phyloP scores from a whole-genome alignment of 768 basidiomycete genomes.

The Hypholoma fasciculare region DNA sequence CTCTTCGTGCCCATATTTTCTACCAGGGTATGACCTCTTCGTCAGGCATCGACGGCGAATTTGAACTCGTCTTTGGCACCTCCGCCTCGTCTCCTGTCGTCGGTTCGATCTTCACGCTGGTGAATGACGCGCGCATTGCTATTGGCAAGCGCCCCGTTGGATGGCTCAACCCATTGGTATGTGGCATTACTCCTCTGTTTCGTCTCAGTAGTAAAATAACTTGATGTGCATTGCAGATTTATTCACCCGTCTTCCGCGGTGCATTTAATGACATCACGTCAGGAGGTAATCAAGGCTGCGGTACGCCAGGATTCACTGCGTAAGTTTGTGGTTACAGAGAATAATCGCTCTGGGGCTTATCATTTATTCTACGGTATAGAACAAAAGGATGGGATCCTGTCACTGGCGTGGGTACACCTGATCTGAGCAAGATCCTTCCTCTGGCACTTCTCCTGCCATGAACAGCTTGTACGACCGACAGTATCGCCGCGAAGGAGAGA shows the following conservation, averaged over 20 bases:
- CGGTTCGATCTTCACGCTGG: slow-evolving; percentile 47
- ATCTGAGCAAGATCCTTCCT: slow-evolving; percentile 3
- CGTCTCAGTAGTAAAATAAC: too few species aligned
- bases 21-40: too few species aligned
- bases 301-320: slow-evolving; percentile 37
- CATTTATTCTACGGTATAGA: slow-evolving; percentile 14
- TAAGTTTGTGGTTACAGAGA: slow-evolving; percentile 9
- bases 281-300: slow-evolving; percentile 41
- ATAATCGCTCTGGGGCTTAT: not conserved
- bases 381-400: slow-evolving; percentile 44
- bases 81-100: slow-evolving; percentile 50
- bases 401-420: slow-evolving; percentile 40
- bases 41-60: slow-evolving; percentile 37
- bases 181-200: not conserved
- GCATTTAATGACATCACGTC: slow-evolving; percentile 43
- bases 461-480: not conserved
- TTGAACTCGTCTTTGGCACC: slow-evolving; percentile 45
- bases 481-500: too few species aligned
- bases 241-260: slow-evolving; percentile 29
- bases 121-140: slow-evolving; percentile 53
- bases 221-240: slow-evolving; percentile 24
- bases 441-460: not conserved
- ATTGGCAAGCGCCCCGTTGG: slow-evolving; percentile 43
- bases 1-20: not conserved
- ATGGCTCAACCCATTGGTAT: slow-evolving; percentile 48